Base-by-base conservation (phyloP, 805 yeast species). In the Wickerhamiella allomyrinae region DNA sequence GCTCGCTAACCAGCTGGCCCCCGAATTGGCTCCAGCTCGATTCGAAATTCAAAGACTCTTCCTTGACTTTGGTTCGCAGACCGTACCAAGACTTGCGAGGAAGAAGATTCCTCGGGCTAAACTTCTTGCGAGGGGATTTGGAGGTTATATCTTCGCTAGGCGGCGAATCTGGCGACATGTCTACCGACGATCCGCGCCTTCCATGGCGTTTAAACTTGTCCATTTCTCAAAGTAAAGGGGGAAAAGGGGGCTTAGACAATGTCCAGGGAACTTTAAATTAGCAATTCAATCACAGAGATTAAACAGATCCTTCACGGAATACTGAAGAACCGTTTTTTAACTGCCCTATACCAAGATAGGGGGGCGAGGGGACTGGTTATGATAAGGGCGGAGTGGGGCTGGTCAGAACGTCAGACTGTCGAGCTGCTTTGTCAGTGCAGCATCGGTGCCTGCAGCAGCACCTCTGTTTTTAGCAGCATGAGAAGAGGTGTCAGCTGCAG, bases 351-450 rank as follows among this genome's bases (percentile, higher is more conserved):
- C n/a, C n/a, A n/a, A n/a, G n/a, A n/a, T n/a, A n/a, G n/a, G n/a
- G n/a, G n/a, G n/a, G n/a, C n/a, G n/a, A n/a, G n/a, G n/a, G n/a
- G n/a, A n/a, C n/a, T n/a, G n/a, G n/a, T n/a, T n/a, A n/a, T n/a
- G n/a, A n/a, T n/a, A n/a, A n/a, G n/a, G n/a, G n/a, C n/a, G n/a
- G n/a, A n/a, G n/a, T n/a, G 39, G 21, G 22, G 21, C 6, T 3
- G n/a, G 10, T 42, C 60, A 83, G 56, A 84, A 84, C 2, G 73
- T 62, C 21, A 85, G 61, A 37, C 40, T 40, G 40, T 54, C 57
- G 20, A 52, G 42, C 19, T 34, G 41, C 38, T 41, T 42, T 8
- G 29, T 24, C 20, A 42, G 17, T 1, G 56, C 54, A 1, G 31
- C 31, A 7, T 17, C 31, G n/a, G n/a, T n/a, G n/a, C n/a, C n/a